Base-by-base conservation (phyloP, 1,284 basidiomycete species). In the Mycena sp. region DNA sequence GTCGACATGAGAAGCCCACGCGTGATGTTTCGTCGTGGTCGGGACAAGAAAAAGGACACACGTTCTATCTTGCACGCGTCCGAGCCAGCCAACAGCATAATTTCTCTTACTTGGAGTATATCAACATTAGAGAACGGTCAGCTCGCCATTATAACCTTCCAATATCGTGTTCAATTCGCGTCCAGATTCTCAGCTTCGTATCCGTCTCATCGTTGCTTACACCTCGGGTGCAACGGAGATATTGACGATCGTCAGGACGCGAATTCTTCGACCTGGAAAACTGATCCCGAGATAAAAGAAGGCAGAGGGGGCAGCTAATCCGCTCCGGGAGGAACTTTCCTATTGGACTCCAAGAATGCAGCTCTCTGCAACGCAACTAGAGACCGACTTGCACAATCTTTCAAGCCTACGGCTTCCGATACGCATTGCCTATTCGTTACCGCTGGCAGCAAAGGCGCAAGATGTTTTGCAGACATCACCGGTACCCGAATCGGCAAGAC, bases 1-100 rank as follows among this genome's bases (percentile, higher is more conserved):
- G 73, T 94, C 19, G 90, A 95, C 71, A 83, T 94, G 82, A 83
- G 91, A 25, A 89, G 85, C 1, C 92, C 92, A 0, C 81, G 81
- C 9, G 78, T 94, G 12, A 84, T 94, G 19, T 67, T 80, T n/a
- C 72, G 76, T 37, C 69, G 70, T 57, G 66, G 66, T 32, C 67
- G 61, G 56, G 67, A n/a, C n/a, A n/a, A n/a, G n/a, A 74, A 65
- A 46, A 77, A 68, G 70, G 72, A 69, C 66, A 77, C n/a, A n/a
- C n/a, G n/a, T 59, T 78, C 72, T 48, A 62, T 81, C 3, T 62
- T 77, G 29, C 73, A 75, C 59, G 54, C 77, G 19, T n/a, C n/a
- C n/a, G 73, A 79, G 45, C 72, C 74, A 17, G 65, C 65, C 6
- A 83, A 86, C 63, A 73, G 81, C 2, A 76, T 92, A 19, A 76